Base-by-base conservation (phyloP, 176 grass and related monocot species). In the Triticum dicoccoides region DNA sequence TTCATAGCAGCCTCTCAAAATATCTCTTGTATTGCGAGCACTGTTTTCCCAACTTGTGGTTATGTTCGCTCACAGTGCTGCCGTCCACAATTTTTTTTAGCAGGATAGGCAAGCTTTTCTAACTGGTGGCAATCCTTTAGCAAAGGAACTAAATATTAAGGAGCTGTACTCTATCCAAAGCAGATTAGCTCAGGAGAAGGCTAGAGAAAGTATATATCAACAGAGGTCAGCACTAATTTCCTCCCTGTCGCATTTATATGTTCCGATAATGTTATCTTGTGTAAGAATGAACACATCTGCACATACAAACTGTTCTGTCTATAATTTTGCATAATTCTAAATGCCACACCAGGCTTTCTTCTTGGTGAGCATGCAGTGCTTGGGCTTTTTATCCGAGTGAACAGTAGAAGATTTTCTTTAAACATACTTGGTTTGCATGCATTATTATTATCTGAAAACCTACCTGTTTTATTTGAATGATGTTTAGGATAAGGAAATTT, bases 151-250 rank as follows among this genome's bases (percentile, higher is more conserved):
- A 69, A 93, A 81, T 35, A 63, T 96, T 25, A 93, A 99, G 80
- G 97, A 97, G 70, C 79, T 97, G 21, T 94, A 94, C 88, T 89
- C 91, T 76, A 83, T 94, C 77, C 97, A 99, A 88, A 99, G 89
- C 83, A 90, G 83, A 89, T 72, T 95, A 82, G 87, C 85, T 76
- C 92, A 94, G 83, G 94, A 99, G 61, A 96, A 99, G 90, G 87
- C 90, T 87, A 97, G 85, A 91, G 92, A 94, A 89, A 80, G 79
- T 76, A 88, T 84, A 66, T 87, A 80, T 69, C 88, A 80, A 3
- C 88, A 95, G 61, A 93, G 94, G 94, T 95, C 64, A 86, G 91
- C 34, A 54, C 64, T 59, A 79, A 14, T 45, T 83, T 61, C 23
- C 12, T 81, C 25, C 7, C 20, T 77, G 5, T 21, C 15, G 65